A percentile compares a stretch with the other conserved stretches of the same genome.
Conservation (phyloP, 2,329 filamentous ascomycete species). For the Fusarium clavum region DNA sequence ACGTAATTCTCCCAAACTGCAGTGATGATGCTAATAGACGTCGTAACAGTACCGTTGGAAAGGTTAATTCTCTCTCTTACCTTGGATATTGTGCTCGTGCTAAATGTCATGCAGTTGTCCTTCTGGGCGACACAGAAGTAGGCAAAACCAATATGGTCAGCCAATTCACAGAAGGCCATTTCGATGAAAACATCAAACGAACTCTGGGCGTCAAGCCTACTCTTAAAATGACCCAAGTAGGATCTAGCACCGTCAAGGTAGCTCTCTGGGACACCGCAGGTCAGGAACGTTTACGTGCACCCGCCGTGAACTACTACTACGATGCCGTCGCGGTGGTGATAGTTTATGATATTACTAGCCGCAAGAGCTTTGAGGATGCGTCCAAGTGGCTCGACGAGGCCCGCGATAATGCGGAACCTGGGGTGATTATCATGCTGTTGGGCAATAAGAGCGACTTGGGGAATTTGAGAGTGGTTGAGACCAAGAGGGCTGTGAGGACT, state of each 20-base stretch:
- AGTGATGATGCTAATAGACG: background rate
- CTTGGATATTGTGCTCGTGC: background rate
- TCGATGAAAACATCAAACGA: background rate
- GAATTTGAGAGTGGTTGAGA: background rate
- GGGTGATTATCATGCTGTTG: background rate
- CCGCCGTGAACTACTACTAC: background rate
- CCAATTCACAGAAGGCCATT: constrained; percentile 4
- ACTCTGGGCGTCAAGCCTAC: constrained; percentile 6
- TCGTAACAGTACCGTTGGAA: background rate
- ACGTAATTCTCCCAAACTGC: background rate
- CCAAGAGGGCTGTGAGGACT: background rate
- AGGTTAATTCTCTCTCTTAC: background rate
- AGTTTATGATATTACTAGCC: constrained; percentile 3
- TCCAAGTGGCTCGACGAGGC: background rate
- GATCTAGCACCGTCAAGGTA: background rate
- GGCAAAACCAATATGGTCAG: constrained; percentile 13
- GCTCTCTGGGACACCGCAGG: constrained; percentile 14
- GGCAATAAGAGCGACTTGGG: constrained; percentile 12
- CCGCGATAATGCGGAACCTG: background rate
- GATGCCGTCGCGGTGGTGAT: background rate
- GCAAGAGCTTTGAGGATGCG: background rate
- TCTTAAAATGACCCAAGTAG: constrained; percentile 1
- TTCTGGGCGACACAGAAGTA: constrained; percentile 1
- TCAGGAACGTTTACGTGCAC: background rate
- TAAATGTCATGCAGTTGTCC: background rate